phyloP scores from a whole-genome alignment of 2,329 filamentous ascomycete genomes.

The Aspergillus calidoustus region DNA sequence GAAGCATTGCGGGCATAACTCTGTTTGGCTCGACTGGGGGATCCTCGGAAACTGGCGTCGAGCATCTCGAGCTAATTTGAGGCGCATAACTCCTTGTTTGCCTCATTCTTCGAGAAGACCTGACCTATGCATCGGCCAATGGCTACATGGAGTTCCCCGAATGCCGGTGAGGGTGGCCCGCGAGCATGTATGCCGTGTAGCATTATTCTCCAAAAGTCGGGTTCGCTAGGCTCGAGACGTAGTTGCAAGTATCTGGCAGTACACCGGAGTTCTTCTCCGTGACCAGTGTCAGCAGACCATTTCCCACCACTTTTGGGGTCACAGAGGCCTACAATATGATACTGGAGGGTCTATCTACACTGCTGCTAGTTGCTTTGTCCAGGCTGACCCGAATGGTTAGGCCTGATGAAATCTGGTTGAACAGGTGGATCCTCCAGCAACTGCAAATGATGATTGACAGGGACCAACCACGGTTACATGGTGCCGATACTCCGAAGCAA shows the following conservation, averaged over 20 bases:
- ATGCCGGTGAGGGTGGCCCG: neutral
- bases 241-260: neutral
- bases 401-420: neutral
- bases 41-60: no score
- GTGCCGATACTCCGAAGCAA: neutral
- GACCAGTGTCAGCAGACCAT: neutral
- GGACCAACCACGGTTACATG: neutral
- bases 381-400: neutral
- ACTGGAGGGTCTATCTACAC: neutral
- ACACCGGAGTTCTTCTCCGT: neutral
- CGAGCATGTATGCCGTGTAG: neutral
- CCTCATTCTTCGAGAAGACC: neutral
- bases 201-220: no score
- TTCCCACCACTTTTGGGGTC: neutral
- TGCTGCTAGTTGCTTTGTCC: neutral
- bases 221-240: neutral
- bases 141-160: neutral
- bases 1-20: neutral
- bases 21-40: neutral
- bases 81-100: neutral
- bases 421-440: neutral
- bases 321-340: neutral
- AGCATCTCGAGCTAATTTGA: neutral
- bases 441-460: slow-evolving; percentile 6
- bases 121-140: neutral